Percentiles rank a stretch among this genome's conserved stretches.
Evolutionary conservation across 73 alveolate genomes (phyloP).

Genomic region (Paramecium sexaurelia): DNA sequence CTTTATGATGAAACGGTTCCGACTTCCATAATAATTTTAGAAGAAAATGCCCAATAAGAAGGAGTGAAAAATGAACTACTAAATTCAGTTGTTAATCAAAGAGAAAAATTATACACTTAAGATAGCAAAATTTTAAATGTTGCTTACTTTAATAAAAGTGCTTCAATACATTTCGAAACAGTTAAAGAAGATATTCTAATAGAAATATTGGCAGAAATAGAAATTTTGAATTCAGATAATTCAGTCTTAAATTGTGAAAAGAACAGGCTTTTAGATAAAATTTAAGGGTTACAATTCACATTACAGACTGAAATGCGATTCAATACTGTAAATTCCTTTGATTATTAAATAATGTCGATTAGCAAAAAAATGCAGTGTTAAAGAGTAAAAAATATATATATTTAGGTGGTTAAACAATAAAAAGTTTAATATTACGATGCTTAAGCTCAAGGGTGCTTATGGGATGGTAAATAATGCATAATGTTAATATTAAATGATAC

Average conservation of each 20-base stretch:
- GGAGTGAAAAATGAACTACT: neutral
- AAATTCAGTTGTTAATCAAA: neutral
- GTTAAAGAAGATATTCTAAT: neutral
- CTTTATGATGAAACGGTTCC: conserved; percentile 56
- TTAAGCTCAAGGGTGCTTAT: neutral
- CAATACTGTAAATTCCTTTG: neutral
- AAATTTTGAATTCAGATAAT: neutral
- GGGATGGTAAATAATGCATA: conserved; percentile 48
- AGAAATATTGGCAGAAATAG: neutral
- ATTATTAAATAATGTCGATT: neutral
- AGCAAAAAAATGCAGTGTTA: neutral
- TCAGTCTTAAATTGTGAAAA: neutral
- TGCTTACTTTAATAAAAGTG: conserved; percentile 31
- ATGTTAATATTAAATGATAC: conserved; percentile 47
- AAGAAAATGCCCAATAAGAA: neutral
- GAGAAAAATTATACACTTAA: neutral
- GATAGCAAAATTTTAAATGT: neutral
- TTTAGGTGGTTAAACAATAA: neutral
- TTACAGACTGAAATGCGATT: neutral
- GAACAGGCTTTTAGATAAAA: conserved; percentile 22
- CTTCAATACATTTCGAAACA: conserved; percentile 26
- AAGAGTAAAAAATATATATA: neutral
- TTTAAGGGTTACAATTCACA: neutral
- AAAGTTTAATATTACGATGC: conserved; percentile 27
- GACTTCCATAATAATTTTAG: conserved; percentile 36